Conservation (phyloP, 345 rosid species). For the Bruguiera sexangula region DNA sequence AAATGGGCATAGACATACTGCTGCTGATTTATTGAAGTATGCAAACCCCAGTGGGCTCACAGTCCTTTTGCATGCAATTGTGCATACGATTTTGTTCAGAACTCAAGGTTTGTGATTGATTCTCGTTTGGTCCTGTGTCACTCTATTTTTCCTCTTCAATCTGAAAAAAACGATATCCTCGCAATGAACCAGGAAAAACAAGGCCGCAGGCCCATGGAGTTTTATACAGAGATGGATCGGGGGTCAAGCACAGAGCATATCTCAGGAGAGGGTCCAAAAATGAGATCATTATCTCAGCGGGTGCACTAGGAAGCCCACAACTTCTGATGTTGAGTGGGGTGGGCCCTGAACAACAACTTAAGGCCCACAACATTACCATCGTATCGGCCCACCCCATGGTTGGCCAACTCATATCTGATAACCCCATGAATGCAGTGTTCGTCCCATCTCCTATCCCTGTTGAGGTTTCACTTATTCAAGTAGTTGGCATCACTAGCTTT, state of each 20-base stretch:
- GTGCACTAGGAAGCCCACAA: constrained; percentile 31
- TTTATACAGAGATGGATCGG: constrained; percentile 15
- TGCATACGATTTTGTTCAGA: constrained; percentile 13
- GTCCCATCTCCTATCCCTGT: constrained; percentile 23
- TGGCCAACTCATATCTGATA: constrained; percentile 29
- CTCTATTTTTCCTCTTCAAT: neutral
- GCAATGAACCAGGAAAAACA: neutral
- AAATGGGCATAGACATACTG: constrained; percentile 16
- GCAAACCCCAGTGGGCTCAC: constrained; percentile 17
- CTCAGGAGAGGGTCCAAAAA: constrained; percentile 15
- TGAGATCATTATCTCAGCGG: constrained; percentile 28
- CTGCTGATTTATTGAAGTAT: constrained; percentile 21
- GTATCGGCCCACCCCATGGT: constrained; percentile 23
- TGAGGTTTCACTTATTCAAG: constrained; percentile 25
- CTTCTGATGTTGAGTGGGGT: constrained; percentile 29
- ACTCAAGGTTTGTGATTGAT: constrained; percentile 5
- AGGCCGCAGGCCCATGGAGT: constrained; percentile 27
- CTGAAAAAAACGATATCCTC: no score
- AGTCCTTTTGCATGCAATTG: constrained; percentile 21
- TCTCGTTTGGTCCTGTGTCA: neutral
- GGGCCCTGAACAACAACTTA: constrained; percentile 22
- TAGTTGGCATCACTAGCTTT: constrained; percentile 22
- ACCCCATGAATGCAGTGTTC: constrained; percentile 27
- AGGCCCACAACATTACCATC: constrained; percentile 12
- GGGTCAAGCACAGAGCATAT: constrained; percentile 17